phyloP scores from a whole-genome alignment of 352 stramenopile species.

The Phytophthora pisi region DNA sequence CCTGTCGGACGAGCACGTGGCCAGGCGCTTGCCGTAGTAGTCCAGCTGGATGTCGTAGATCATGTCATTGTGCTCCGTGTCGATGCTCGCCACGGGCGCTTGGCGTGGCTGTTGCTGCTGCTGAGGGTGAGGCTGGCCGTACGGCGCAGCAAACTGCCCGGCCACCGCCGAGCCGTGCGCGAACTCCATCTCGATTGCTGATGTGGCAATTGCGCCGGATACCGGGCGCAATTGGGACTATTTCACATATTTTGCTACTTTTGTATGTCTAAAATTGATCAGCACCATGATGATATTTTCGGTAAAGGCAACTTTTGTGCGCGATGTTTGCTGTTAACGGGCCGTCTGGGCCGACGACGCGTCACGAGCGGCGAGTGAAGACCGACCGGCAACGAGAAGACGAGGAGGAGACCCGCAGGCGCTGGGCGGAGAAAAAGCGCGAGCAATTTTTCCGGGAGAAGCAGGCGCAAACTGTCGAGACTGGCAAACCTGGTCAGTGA shows the following conservation, averaged over 20 bases:
- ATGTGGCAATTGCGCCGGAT: conserved; percentile 18
- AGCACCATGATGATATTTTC: conserved; percentile 7
- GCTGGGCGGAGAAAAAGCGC: conserved; percentile 31
- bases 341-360: conserved; percentile 64
- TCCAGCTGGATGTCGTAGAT: conserved; percentile 91
- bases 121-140: conserved; percentile 13
- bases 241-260: neutral
- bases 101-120: conserved; percentile 36
- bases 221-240: conserved; percentile 15
- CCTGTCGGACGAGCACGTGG: conserved; percentile 81
- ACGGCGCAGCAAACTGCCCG: conserved; percentile 18
- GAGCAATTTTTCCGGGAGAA: conserved; percentile 54
- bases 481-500: conserved; percentile 13
- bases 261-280: conserved; percentile 3
- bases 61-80: conserved; percentile 90
- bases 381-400: conserved; percentile 37
- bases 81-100: conserved; percentile 64
- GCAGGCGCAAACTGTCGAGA: neutral
- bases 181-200: conserved; percentile 24
- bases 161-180: conserved; percentile 10
- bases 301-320: conserved; percentile 5
- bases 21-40: conserved; percentile 87
- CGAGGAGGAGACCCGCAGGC: conserved; percentile 34
- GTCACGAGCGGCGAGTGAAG: conserved; percentile 56
- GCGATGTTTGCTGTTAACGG: conserved; percentile 83